Evolutionary conservation across 441 rosid genomes (phyloP).

Genomic region (Brassica hybrid): DNA sequence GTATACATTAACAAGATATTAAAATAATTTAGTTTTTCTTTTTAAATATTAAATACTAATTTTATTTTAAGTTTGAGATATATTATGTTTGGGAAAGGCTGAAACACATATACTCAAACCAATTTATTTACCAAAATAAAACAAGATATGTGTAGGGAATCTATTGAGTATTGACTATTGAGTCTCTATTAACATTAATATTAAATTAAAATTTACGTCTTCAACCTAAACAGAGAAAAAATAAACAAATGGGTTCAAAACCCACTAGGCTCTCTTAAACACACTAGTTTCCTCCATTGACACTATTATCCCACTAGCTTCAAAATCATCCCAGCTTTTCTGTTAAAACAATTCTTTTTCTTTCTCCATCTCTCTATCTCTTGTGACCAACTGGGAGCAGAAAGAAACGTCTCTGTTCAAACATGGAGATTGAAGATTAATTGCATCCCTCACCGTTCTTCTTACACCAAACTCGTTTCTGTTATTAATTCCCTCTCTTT

Average conservation of each 20-base stretch:
- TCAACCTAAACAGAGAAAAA: slow-evolving; percentile 31
- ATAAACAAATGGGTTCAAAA: slow-evolving; percentile 26
- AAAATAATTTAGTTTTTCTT: too few species aligned
- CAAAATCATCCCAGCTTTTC: slow-evolving; percentile 30
- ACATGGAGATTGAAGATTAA: slow-evolving; percentile 37
- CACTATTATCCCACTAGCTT: slow-evolving; percentile 38
- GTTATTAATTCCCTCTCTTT: background rate
- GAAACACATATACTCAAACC: background rate
- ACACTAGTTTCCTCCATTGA: slow-evolving; percentile 41
- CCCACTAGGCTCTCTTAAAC: slow-evolving; percentile 41
- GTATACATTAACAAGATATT: too few species aligned
- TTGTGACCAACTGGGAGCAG: background rate
- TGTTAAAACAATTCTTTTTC: slow-evolving; percentile 24
- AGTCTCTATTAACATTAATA: background rate
- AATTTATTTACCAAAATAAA: background rate
- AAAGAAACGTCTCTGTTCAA: background rate
- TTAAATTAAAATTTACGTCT: slow-evolving; percentile 21
- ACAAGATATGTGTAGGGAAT: slow-evolving; percentile 11
- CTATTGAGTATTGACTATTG: slow-evolving; percentile 6
- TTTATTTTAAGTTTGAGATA: background rate
- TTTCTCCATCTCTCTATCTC: slow-evolving; percentile 28
- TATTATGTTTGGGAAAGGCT: background rate
- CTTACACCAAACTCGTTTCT: slow-evolving; percentile 52
- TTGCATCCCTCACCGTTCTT: slow-evolving; percentile 39
- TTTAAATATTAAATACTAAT: background rate